A percentile compares a stretch with the other conserved stretches of the same genome.
Evolutionary conservation across 371 early-diverging fungal species (phyloP).

Genomic region (Rhizopus sp.): DNA sequence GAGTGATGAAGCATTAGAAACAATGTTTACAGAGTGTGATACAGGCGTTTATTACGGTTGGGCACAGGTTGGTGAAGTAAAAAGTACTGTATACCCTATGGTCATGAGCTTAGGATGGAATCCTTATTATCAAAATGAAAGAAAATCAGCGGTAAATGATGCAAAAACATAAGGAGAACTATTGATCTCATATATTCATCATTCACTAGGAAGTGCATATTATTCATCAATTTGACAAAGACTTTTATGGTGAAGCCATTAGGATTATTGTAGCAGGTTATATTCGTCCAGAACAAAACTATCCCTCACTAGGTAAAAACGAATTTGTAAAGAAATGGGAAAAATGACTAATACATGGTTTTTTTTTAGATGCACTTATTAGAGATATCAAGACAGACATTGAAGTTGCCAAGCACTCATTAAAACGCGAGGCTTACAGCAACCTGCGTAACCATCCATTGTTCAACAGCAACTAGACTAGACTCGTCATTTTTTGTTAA

Average conservation of each 20-base stretch:
- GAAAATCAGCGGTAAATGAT: conserved; percentile 78
- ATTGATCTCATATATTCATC: background rate
- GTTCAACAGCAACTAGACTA: background rate
- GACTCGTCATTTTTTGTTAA: no score
- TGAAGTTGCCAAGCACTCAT: conserved; percentile 71
- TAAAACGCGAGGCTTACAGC: conserved; percentile 55
- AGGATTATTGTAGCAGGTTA: conserved; percentile 87
- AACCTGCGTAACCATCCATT: background rate
- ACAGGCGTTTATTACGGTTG: conserved; percentile 96
- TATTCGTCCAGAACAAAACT: conserved; percentile 91
- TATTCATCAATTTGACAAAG: conserved; percentile 80
- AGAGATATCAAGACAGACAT: conserved; percentile 92
- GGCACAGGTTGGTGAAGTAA: conserved; percentile 69
- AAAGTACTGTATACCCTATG: conserved; percentile 82
- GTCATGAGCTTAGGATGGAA: conserved; percentile 99
- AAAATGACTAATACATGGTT: background rate
- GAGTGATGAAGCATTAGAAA: conserved; percentile 75
- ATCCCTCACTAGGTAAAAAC: conserved; percentile 76
- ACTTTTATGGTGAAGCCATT: conserved; percentile 91
- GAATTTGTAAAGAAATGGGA: background rate
- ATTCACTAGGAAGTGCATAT: conserved; percentile 90
- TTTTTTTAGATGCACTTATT: conserved; percentile 1
- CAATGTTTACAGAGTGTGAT: conserved; percentile 62
- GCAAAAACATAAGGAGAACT: background rate
- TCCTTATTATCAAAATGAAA: conserved; percentile 96